A percentile compares a stretch with the other conserved stretches of the same genome.
phyloP scores from a whole-genome alignment of 2,329 filamentous ascomycete genomes.

The Colletotrichum lupini region DNA sequence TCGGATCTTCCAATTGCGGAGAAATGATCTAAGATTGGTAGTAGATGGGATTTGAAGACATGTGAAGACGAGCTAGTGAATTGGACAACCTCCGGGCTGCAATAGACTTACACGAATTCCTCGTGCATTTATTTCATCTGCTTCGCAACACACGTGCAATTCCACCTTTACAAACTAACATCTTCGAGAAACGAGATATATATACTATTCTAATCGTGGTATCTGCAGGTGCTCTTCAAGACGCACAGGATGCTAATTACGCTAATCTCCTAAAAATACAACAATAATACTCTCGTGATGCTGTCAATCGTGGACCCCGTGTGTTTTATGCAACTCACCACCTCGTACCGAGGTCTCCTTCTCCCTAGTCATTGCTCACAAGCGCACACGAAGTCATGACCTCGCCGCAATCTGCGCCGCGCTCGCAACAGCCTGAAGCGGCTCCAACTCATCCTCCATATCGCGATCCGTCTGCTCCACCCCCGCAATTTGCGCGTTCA shows the following conservation, averaged over 20 bases:
- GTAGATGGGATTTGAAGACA: not conserved
- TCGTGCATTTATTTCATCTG: not conserved
- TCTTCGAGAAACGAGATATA: not conserved
- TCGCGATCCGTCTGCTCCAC: slow-evolving; percentile 29
- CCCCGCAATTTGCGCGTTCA: slow-evolving; percentile 18
- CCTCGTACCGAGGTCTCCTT: not conserved
- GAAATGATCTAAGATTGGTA: not conserved
- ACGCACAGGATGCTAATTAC: slow-evolving; percentile 21
- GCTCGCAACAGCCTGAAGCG: slow-evolving; percentile 32
- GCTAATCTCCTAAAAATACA: not conserved
- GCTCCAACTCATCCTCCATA: slow-evolving; percentile 37
- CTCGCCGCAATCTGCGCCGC: slow-evolving; percentile 13
- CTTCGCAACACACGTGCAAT: not conserved
- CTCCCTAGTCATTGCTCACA: not conserved
- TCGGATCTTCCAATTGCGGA: slow-evolving; percentile 4
- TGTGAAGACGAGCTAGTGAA: slow-evolving; percentile 7
- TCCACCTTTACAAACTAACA: not conserved
- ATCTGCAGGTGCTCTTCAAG: slow-evolving; percentile 6
- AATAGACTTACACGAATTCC: not conserved
- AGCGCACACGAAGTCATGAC: not conserved
- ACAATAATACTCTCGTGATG: not conserved
- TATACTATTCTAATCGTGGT: slow-evolving; percentile 12
- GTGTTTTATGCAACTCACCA: not conserved
- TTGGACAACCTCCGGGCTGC: too few species aligned
- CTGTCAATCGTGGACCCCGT: not conserved